phyloP scores from a whole-genome alignment of 345 rosid genomes.

The Passiflora organensis region DNA sequence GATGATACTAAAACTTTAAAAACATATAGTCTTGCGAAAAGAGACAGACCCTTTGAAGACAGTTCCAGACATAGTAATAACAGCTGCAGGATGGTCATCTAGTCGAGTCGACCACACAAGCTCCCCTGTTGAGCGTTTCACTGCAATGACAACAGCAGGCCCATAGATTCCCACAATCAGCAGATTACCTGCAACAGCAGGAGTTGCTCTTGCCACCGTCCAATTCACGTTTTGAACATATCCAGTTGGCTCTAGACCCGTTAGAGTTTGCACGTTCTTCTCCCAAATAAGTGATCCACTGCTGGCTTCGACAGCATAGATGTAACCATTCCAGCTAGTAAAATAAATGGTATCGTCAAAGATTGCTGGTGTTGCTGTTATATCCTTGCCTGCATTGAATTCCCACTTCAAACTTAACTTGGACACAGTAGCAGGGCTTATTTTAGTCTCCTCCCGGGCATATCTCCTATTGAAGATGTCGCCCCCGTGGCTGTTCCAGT shows the following conservation, averaged over 20 bases:
- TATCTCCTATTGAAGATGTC: background rate
- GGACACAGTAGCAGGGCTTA: background rate
- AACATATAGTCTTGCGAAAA: too few relatives aligned
- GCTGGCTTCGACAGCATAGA: background rate
- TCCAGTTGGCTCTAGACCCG: background rate
- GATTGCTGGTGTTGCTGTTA: background rate
- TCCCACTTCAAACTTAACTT: background rate
- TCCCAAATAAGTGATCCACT: background rate
- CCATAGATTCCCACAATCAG: slow-evolving; percentile 25
- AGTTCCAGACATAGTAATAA: slow-evolving; percentile 44
- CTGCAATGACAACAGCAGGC: slow-evolving; percentile 40
- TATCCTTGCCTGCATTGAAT: background rate
- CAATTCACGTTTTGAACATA: background rate
- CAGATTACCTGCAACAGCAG: background rate
- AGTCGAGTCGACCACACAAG: slow-evolving; percentile 37
- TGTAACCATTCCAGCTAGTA: background rate
- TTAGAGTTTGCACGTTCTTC: too few relatives aligned
- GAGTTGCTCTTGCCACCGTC: background rate
- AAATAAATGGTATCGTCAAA: background rate
- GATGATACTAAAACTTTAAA: background rate
- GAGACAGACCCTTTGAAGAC: slow-evolving; percentile 26
- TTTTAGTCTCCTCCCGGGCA: background rate
- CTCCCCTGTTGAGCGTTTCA: slow-evolving; percentile 26
- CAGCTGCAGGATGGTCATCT: slow-evolving; percentile 27
- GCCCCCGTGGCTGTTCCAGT: background rate